Evolutionary conservation across 768 basidiomycete species (phyloP).

Genomic region (Trametes villosa): DNA sequence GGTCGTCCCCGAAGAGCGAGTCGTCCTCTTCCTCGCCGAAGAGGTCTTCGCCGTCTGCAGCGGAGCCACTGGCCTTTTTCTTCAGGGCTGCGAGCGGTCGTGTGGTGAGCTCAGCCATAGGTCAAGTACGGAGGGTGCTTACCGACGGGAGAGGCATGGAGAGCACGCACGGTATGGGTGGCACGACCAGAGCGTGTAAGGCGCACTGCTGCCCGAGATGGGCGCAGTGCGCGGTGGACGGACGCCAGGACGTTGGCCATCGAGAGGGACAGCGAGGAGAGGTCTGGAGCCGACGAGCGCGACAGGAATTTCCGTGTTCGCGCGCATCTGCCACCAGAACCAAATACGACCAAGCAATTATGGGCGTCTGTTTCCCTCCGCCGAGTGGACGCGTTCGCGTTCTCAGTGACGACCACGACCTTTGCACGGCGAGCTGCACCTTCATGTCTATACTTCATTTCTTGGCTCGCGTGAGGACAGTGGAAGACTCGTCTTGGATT

Average conservation of each 20-base stretch:
- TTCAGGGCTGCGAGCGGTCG: conserved; percentile 13
- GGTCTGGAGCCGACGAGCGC: conserved; percentile 14
- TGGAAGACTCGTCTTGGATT: too few species aligned
- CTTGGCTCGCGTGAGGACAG: too few species aligned
- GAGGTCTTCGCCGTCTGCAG: conserved; percentile 18
- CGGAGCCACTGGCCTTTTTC: conserved; percentile 12
- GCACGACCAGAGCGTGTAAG: background rate
- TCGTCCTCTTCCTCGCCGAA: conserved; percentile 20
- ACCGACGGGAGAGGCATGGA: conserved; percentile 16
- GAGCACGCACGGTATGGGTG: background rate
- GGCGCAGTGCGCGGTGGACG: conserved; percentile 8
- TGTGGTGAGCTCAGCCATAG: background rate
- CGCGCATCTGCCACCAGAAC: conserved; percentile 1
- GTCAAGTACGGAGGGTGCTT: background rate
- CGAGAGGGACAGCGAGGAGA: conserved; percentile 14
- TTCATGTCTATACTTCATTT: too few species aligned
- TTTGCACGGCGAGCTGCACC: background rate
- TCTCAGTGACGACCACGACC: too few species aligned
- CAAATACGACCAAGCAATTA: background rate
- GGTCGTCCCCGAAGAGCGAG: conserved; percentile 16
- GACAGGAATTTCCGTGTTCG: conserved; percentile 1
- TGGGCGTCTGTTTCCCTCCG: background rate
- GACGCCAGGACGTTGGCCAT: conserved; percentile 17
- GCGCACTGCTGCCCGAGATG: background rate
- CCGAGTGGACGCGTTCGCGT: too few species aligned